Conservation (phyloP, 257 asterid species). For the Sherardia arvensis region DNA sequence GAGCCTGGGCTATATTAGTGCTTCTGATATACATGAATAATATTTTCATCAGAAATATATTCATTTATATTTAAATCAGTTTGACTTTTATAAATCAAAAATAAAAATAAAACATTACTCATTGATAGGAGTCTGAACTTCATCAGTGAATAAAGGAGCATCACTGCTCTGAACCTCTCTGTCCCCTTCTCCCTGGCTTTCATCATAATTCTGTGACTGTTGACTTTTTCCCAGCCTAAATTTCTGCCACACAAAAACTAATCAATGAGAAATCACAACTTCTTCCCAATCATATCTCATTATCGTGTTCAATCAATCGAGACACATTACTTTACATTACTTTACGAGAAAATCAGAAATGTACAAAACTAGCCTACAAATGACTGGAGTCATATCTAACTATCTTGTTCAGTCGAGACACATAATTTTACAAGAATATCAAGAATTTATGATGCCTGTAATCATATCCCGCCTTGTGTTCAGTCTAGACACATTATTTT, state of each 20-base stretch:
- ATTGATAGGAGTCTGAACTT: constrained; percentile 36
- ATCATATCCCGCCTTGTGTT: too few species aligned
- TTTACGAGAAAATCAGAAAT: neutral
- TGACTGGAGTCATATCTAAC: too few species aligned
- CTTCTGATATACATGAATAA: constrained; percentile 26
- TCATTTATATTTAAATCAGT: neutral
- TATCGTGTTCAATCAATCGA: neutral
- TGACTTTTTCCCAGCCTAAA: constrained; percentile 72
- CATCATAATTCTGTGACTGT: constrained; percentile 32
- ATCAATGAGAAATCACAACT: neutral
- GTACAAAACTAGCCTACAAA: constrained; percentile 45
- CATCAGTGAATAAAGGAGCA: constrained; percentile 14
- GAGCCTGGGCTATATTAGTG: constrained; percentile 45
- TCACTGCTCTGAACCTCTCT: constrained; percentile 31
- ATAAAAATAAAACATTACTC: constrained; percentile 38
- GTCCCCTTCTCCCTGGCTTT: constrained; percentile 38
- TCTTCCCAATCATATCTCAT: neutral
- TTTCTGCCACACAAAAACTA: constrained; percentile 44
- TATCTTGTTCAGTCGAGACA: neutral
- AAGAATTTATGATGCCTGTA: too few species aligned
- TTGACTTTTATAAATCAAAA: constrained; percentile 2
- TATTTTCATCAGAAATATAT: constrained; percentile 7
- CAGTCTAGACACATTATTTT: neutral
- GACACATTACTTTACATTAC: neutral
- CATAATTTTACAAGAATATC: neutral